A percentile compares a stretch with the other conserved stretches of the same genome.
Evolutionary conservation across 768 basidiomycete species (phyloP).

Genomic region (Atractiella rhizophila): DNA sequence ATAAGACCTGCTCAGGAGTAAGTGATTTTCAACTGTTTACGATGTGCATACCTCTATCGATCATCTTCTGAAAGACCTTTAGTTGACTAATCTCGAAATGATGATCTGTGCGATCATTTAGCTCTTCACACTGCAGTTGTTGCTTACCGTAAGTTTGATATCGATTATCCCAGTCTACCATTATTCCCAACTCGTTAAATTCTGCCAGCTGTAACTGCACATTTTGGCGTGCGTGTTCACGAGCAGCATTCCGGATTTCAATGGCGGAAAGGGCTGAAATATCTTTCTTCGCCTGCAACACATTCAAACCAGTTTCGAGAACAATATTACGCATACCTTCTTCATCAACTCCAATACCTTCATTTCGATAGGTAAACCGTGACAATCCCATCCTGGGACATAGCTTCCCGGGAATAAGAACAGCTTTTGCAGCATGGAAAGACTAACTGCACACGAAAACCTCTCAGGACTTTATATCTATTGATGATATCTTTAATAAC

Average conservation of each 20-base stretch:
- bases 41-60: constrained; percentile 40
- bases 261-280: constrained; percentile 31
- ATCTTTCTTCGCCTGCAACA: constrained; percentile 36
- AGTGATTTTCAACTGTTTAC: too few relatives aligned
- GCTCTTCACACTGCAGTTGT: background rate
- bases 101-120: constrained; percentile 34
- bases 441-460: constrained; percentile 57
- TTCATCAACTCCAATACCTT: too few relatives aligned
- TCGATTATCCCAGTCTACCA: constrained; percentile 64
- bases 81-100: constrained; percentile 71
- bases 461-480: constrained; percentile 54
- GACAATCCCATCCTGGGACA: constrained; percentile 91
- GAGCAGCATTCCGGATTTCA: constrained; percentile 43
- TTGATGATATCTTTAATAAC: constrained; percentile 88
- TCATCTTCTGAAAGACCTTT: constrained; percentile 61
- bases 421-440: background rate
- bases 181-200: constrained; percentile 56
- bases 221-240: constrained; percentile 43
- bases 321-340: too few relatives aligned
- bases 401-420: constrained; percentile 34
- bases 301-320: too few relatives aligned
- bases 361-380: constrained; percentile 88
- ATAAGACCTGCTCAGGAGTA: constrained; percentile 8
- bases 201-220: constrained; percentile 51
- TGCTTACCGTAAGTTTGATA: constrained; percentile 62